Evolutionary conservation across 495 filamentous ascomycete species (phyloP).

Genomic region (Penicillium subrubescens): DNA sequence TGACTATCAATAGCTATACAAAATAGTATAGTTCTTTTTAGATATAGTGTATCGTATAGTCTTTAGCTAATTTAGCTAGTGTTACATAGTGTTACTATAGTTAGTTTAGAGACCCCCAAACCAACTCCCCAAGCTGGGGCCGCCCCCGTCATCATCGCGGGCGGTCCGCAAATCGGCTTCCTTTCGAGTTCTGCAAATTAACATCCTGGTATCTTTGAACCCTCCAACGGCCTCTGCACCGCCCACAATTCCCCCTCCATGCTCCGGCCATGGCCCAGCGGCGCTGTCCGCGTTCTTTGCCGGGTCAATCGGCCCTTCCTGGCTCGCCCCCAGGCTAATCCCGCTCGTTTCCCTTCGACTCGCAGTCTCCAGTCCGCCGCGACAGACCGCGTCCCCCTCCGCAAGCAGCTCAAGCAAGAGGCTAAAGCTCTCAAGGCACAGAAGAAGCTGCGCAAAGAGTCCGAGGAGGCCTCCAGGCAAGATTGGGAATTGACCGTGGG

Average conservation of each 20-base stretch:
- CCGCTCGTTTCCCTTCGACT: conserved; percentile 14
- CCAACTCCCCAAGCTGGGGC: not conserved
- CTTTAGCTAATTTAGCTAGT: not conserved
- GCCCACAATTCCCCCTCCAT: conserved; percentile 23
- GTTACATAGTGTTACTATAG: not conserved
- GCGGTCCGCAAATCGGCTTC: not conserved
- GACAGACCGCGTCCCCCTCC: conserved; percentile 55
- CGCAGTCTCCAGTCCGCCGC: conserved; percentile 30
- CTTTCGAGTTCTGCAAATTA: not conserved
- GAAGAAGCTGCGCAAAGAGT: conserved; percentile 40
- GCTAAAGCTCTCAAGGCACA: conserved; percentile 53
- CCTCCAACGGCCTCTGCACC: not conserved
- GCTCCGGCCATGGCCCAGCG: conserved; percentile 41
- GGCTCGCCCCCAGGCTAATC: not conserved
- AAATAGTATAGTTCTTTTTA: not conserved
- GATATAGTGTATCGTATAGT: not conserved
- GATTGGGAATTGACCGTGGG: conserved; percentile 91
- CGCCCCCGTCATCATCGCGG: not conserved
- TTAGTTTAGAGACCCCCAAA: not conserved
- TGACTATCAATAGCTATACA: not conserved
- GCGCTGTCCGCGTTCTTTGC: conserved; percentile 33
- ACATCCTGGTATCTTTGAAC: not conserved
- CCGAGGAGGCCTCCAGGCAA: conserved; percentile 39
- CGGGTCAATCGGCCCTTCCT: conserved; percentile 18
- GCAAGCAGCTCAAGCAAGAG: conserved; percentile 76